Percentiles rank a stretch among this genome's conserved stretches.
Evolutionary conservation across 2,329 filamentous ascomycete species (phyloP).

Genomic region (Calonectria pteridis): DNA sequence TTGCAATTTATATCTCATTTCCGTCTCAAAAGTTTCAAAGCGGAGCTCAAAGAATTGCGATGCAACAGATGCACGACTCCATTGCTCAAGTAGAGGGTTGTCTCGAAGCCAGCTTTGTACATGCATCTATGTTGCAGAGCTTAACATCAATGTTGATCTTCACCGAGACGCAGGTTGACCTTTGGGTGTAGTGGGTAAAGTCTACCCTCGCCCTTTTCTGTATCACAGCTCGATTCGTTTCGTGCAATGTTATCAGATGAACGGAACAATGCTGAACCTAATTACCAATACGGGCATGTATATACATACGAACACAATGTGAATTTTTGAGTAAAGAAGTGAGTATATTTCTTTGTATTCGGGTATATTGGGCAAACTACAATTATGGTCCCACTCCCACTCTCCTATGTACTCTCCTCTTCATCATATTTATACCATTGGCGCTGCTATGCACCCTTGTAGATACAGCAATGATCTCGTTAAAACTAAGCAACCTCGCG

Average conservation of each 20-base stretch:
- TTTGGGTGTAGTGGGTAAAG: too few species aligned
- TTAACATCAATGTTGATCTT: too few species aligned
- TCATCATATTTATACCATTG: not conserved
- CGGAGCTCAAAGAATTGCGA: not conserved
- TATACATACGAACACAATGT: not conserved
- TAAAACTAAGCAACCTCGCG: constrained; percentile 33
- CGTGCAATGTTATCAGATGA: not conserved
- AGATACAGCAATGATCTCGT: not conserved
- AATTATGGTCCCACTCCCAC: not conserved
- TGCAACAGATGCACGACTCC: not conserved
- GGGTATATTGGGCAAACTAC: constrained; percentile 20
- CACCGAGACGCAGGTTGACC: too few species aligned
- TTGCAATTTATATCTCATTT: not conserved
- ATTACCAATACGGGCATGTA: not conserved
- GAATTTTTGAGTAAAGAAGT: not conserved
- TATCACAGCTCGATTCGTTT: too few species aligned
- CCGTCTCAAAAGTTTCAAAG: not conserved
- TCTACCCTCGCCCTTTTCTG: too few species aligned
- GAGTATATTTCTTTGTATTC: not conserved
- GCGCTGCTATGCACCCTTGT: not conserved
- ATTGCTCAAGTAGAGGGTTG: not conserved
- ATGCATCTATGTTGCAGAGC: too few species aligned
- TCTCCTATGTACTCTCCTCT: not conserved
- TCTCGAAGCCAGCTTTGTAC: too few species aligned
- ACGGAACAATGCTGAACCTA: not conserved